Base-by-base conservation (phyloP, 345 rosid genomes). In the Sisymbrium irio region DNA sequence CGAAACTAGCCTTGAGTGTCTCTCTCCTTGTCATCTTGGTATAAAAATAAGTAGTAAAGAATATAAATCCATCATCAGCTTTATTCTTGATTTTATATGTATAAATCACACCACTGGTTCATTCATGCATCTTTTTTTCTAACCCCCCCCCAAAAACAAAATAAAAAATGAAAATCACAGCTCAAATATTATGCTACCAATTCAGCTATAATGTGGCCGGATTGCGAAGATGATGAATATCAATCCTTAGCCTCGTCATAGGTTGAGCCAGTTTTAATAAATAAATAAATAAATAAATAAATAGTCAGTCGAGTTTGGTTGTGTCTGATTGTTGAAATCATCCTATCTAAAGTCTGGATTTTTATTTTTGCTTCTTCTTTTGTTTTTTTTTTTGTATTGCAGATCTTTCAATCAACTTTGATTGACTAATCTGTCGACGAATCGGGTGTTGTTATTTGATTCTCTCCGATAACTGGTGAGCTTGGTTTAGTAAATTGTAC, bases 371-470 rank as follows among this genome's bases (percentile, higher is more conserved):
- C n/a, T n/a, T n/a, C n/a, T n/a, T 17, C 7, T 15, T n/a, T 2
- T 18, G 3, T 27, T 14, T 39, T 15, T 40, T 13, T 22, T 57
- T n/a, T n/a, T n/a, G n/a, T n/a, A n/a, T n/a, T 58, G 8, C 67
- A 74, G 78, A 74, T 74, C 62, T 74, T 74, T 74, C 9, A 74
- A 30, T 58, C 61, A n/a, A n/a, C n/a, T n/a, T n/a, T n/a, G n/a
- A n/a, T n/a, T n/a, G 17, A 27, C 6, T 41, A 58, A 36, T 11
- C 7, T 17, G 15, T 46, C 14, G 33, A 49, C 15, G 65, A 69
- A 4, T 32, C 63, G 9, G 6, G 17, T 7, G 3, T 13, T 22
- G 3, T 22, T 22, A 22, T 65, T 27, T n/a, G n/a, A 9, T 33
- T 65, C 51, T 74, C 40, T 51, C n/a, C n/a, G 20, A 17, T 39